phyloP scores from a whole-genome alignment of 805 yeast species.

The Brettanomyces naardenensis region DNA sequence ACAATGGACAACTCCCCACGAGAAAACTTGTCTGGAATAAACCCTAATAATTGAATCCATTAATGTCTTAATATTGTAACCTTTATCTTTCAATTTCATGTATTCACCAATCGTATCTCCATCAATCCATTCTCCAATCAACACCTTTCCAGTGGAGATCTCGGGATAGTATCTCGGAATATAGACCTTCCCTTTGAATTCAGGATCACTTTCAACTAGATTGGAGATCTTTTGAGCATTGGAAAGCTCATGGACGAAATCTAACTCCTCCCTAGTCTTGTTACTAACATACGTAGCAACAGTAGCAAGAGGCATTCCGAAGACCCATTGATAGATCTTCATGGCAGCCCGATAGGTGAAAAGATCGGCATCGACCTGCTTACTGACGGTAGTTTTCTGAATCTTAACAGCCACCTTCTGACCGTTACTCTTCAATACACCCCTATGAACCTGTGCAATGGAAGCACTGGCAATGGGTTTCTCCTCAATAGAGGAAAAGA shows the following conservation, averaged over 20 bases:
- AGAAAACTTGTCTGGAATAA: constrained; percentile 51
- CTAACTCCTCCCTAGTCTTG: constrained; percentile 51
- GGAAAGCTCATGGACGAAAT: constrained; percentile 47
- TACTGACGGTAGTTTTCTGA: constrained; percentile 54
- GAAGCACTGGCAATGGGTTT: constrained; percentile 69
- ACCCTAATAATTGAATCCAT: constrained; percentile 43
- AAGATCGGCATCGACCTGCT: constrained; percentile 57
- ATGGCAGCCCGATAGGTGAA: constrained; percentile 46
- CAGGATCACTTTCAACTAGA: constrained; percentile 34
- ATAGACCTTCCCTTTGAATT: constrained; percentile 35
- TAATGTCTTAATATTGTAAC: constrained; percentile 32
- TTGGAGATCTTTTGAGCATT: constrained; percentile 39
- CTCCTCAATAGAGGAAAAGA: constrained; percentile 41
- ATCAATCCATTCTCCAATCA: constrained; percentile 71
- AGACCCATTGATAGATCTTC: constrained; percentile 46
- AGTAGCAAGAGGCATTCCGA: constrained; percentile 55
- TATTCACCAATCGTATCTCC: constrained; percentile 51
- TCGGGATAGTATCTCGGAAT: constrained; percentile 47
- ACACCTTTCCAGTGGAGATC: constrained; percentile 39
- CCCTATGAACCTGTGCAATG: constrained; percentile 64
- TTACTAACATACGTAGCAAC: constrained; percentile 50
- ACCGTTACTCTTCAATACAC: constrained; percentile 32
- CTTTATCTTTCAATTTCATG: constrained; percentile 31
- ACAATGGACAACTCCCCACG: constrained; percentile 63
- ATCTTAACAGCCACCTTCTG: constrained; percentile 56